Evolutionary conservation across 2,329 filamentous ascomycete species (phyloP).

Genomic region (Tympanopsis confertula): DNA sequence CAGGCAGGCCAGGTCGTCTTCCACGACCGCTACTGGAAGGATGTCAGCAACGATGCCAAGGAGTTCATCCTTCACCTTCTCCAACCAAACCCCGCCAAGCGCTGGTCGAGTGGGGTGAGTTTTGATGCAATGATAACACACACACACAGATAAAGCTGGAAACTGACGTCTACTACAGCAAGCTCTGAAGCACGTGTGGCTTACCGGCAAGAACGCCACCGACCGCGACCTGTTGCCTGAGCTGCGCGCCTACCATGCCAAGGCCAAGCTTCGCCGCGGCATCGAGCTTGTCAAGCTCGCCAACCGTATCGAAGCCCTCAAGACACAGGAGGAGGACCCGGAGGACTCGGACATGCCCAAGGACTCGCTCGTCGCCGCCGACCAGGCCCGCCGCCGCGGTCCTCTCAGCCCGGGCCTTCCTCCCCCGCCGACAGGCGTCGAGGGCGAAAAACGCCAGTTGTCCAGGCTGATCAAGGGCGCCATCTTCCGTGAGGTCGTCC

Average conservation of each 20-base stretch:
- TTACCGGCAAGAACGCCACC: conserved; percentile 80
- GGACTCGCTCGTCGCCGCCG: conserved; percentile 45
- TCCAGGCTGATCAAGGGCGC: conserved; percentile 45
- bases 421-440: conserved; percentile 20
- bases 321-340: conserved; percentile 76
- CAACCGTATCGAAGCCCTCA: conserved; percentile 89
- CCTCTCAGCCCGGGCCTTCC: conserved; percentile 4
- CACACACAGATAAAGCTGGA: no score
- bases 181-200: conserved; percentile 75
- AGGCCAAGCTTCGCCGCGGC: conserved; percentile 79
- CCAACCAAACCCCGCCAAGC: conserved; percentile 64
- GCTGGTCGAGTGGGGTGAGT: conserved; percentile 65
- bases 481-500: conserved; percentile 87
- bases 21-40: conserved; percentile 97
- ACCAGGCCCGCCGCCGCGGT: conserved; percentile 16
- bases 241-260: conserved; percentile 85
- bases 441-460: conserved; percentile 26
- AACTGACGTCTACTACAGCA: conserved; percentile 41
- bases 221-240: conserved; percentile 97
- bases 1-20: conserved; percentile 74
- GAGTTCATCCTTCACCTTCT: conserved; percentile 79
- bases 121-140: no score
- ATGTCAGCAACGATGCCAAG: conserved; percentile 90
- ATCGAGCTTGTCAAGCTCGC: conserved; percentile 94
- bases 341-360: conserved; percentile 65